Evolutionary conservation across 2,329 filamentous ascomycete species (phyloP), one percentile per base, ranked within the genome.

Genomic region (Colletotrichum abscissum): DNA sequence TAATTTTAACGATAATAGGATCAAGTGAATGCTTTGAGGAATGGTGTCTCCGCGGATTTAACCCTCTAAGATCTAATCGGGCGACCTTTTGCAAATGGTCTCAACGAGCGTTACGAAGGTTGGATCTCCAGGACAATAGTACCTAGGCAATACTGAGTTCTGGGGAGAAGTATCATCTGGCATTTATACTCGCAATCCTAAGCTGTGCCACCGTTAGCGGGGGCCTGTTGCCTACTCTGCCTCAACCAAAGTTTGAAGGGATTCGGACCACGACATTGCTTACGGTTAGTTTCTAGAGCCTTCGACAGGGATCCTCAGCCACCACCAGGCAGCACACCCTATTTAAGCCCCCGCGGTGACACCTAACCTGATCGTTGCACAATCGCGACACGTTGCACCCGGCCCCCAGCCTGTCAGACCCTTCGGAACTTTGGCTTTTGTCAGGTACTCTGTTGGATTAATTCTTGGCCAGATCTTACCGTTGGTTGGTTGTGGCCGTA

Each of bases 231-330:
- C 69, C 60, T 30, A 11, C 30, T 6, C 46, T 58, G 42, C 42
- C 42, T 14, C 11, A 28, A 24, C 38, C 35, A 24, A 24, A 26
- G 22, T 7, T 33, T 22, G 54, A 55, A 52, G 64, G 30, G 22
- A 72, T 58, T 30, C 63, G 63, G 54, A 33, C 19, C 57, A 22
- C 19, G 16, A 19, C 54, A 26, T 56, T 42, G 60, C 19, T 69
- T 69, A 30, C 28, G 65, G 24, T 42, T 59, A 54, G 38, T 22
- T 73, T 73, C 70, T 24, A 64, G 66, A 69, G 42, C 9, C 24
- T 73, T 73, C 66, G 66, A 69, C 66, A 55, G 24, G 59, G 59
- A 46, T 60, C 46, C 14, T 60, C 22, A 30, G 38, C 54, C 55
- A n/a, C 62, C 54, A 26, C 3, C 38, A 70, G 67, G 62, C 38